A percentile compares a stretch with the other conserved stretches of the same genome.
These are phyloP conservation scores for Yamadazyma dushanensis DNA, from an alignment of 1,139 yeast genomes.

Conservation along the genomic window DNA sequence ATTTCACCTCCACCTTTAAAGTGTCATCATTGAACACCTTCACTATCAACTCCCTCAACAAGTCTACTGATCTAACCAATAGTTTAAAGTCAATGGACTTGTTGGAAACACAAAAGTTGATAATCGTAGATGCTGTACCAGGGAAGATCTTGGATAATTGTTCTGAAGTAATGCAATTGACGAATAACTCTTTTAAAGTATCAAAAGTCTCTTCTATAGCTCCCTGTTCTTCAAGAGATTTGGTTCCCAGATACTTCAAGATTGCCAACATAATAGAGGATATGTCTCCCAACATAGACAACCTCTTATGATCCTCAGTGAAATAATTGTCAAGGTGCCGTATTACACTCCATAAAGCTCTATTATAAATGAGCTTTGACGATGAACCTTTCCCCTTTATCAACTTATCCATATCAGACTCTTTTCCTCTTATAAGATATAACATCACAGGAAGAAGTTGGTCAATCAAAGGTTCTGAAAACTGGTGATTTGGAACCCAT, in stretches of 20 bases:
- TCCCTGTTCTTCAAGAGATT: conserved; percentile 20
- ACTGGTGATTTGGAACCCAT: conserved; percentile 33
- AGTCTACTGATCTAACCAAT: conserved; percentile 22
- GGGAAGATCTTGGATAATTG: conserved; percentile 42
- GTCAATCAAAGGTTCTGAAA: conserved; percentile 24
- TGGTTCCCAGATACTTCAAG: conserved; percentile 4
- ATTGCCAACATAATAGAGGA: conserved; percentile 10
- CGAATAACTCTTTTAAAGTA: conserved; percentile 16
- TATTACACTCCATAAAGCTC: neutral
- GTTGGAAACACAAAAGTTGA: conserved; percentile 26
- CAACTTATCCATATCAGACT: conserved; percentile 1
- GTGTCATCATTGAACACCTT: conserved; percentile 31
- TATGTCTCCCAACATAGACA: conserved; percentile 17
- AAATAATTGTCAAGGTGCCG: conserved; percentile 2
- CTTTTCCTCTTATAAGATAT: conserved; percentile 22
- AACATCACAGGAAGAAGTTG: conserved; percentile 38
- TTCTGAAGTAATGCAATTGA: conserved; percentile 23
- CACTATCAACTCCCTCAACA: conserved; percentile 22
- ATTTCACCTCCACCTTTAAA: conserved; percentile 17
- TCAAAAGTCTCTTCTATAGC: conserved; percentile 14
- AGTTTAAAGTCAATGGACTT: conserved; percentile 27
- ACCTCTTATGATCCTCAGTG: conserved; percentile 9
- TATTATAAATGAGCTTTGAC: conserved; percentile 1
- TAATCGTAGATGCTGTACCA: conserved; percentile 36
- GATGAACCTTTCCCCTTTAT: neutral